Conservation (phyloP, 2,329 filamentous ascomycete species). For the Trichoderma polysporum region DNA sequence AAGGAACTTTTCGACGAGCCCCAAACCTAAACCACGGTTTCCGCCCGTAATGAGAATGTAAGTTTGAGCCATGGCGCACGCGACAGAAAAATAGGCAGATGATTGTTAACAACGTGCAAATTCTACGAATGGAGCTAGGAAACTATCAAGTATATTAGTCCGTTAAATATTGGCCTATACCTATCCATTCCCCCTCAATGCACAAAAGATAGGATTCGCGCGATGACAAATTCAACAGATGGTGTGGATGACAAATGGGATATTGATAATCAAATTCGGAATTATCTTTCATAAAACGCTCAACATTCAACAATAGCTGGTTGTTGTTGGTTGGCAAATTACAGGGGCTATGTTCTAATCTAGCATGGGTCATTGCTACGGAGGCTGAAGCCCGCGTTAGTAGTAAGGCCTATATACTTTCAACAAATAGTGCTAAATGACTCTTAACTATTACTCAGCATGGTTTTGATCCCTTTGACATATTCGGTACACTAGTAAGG, state of each 20-base stretch:
- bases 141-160: neutral
- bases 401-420: no score
- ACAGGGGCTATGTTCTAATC: no score
- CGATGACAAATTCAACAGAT: neutral
- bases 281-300: no score
- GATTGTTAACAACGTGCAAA: neutral
- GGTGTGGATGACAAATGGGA: neutral
- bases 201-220: neutral
- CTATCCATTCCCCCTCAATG: no score
- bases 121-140: neutral
- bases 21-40: conserved; percentile 43
- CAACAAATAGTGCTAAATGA: no score
- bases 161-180: neutral
- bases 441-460: no score
- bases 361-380: no score
- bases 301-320: no score
- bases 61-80: neutral
- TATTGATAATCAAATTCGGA: neutral
- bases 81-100: neutral
- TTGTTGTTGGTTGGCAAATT: no score
- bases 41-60: conserved; percentile 37
- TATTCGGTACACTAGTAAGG: no score
- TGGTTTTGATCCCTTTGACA: no score
- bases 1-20: conserved; percentile 38
- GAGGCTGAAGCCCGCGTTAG: no score